These are phyloP conservation scores for Aspergillus eucalypticola DNA, from an alignment of 2,329 filamentous ascomycete species.

Conservation along the genomic window DNA sequence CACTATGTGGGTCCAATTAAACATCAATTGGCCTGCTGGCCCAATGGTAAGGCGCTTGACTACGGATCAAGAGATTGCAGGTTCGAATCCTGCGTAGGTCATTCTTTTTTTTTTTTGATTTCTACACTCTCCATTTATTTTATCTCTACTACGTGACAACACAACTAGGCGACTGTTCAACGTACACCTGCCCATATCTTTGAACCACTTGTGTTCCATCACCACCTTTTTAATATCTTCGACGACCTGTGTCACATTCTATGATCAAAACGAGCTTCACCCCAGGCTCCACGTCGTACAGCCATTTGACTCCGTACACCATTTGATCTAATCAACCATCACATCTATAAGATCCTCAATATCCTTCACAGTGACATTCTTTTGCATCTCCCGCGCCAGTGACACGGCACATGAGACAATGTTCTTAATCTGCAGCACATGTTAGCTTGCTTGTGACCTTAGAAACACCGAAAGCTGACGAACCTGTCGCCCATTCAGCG, in stretches of 20 bases:
- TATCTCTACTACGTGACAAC: too few species aligned
- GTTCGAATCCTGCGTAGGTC: slow-evolving; percentile 43
- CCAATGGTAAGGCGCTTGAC: slow-evolving; percentile 55
- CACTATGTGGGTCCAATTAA: neutral
- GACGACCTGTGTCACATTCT: too few species aligned
- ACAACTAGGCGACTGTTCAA: too few species aligned
- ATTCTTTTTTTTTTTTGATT: neutral
- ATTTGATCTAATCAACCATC: neutral
- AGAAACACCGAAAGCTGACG: neutral
- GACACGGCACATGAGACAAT: slow-evolving; percentile 4
- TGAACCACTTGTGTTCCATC: too few species aligned
- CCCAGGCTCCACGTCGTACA: too few species aligned
- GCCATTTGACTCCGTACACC: neutral
- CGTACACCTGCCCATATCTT: too few species aligned
- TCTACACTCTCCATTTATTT: too few species aligned
- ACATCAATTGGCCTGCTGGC: slow-evolving; percentile 24
- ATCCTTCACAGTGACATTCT: neutral
- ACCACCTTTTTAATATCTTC: too few species aligned
- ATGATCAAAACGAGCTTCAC: too few species aligned
- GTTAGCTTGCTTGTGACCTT: too few species aligned
- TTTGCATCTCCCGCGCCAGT: neutral
- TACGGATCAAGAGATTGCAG: slow-evolving; percentile 55
- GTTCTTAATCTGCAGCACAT: neutral
- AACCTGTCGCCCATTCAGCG: slow-evolving; percentile 5
- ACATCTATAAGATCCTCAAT: neutral